Evolutionary conservation across 495 filamentous ascomycete species (phyloP).

Genomic region (Lasiosphaeris hirsuta): DNA sequence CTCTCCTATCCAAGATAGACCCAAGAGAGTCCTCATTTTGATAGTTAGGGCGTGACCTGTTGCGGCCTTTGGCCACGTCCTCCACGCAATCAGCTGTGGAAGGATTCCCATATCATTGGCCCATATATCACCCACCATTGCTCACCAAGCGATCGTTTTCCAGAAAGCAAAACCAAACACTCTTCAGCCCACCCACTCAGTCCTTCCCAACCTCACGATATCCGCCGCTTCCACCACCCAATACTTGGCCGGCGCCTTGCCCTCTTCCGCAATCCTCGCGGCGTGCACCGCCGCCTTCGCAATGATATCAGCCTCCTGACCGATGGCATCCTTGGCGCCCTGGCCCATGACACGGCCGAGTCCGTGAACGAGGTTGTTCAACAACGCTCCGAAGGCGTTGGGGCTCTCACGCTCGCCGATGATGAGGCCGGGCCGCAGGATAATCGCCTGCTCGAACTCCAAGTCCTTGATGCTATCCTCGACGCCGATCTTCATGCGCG

Average conservation of each 20-base stretch:
- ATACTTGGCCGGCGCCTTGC: slow-evolving; percentile 45
- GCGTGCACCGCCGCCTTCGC: slow-evolving; percentile 67
- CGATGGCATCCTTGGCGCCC: slow-evolving; percentile 59
- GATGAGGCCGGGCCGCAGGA: slow-evolving; percentile 73
- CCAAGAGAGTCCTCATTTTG: no score
- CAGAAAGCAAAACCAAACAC: not conserved
- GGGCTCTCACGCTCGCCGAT: slow-evolving; percentile 62
- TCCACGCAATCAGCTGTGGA: no score
- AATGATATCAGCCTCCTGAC: slow-evolving; percentile 73
- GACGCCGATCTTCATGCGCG: slow-evolving; percentile 75
- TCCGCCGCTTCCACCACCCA: slow-evolving; percentile 48
- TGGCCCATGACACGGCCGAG: slow-evolving; percentile 45
- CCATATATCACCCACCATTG: no score
- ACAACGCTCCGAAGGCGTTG: slow-evolving; percentile 46
- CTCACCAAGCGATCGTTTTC: no score
- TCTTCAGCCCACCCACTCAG: slow-evolving; percentile 32
- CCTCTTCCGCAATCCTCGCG: slow-evolving; percentile 40
- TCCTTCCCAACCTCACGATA: slow-evolving; percentile 47
- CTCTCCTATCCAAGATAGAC: no score
- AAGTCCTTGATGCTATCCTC: slow-evolving; percentile 70
- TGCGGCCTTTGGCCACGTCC: no score
- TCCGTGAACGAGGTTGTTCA: slow-evolving; percentile 48
- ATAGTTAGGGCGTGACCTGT: not conserved
- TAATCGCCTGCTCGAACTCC: slow-evolving; percentile 69
- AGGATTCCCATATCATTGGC: no score